phyloP scores from a whole-genome alignment of 1,284 basidiomycete genomes.

The Tranzscheliella williamsii region DNA sequence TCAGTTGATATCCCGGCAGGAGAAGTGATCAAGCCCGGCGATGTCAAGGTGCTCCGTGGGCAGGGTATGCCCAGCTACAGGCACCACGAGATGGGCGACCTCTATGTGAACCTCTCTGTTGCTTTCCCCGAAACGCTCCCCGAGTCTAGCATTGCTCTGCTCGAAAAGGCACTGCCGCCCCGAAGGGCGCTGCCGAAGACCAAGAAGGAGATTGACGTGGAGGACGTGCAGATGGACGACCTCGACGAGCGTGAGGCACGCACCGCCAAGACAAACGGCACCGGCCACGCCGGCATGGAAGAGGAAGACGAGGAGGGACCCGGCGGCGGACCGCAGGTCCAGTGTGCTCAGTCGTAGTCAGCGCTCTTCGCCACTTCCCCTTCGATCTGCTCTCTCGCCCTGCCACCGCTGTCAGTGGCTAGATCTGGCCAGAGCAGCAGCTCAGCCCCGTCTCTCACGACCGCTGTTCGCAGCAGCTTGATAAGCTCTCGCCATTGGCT shows the following conservation, averaged over 20 bases:
- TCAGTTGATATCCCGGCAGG: conserved; percentile 79
- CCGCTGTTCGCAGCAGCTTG: too few relatives aligned
- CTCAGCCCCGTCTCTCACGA: too few relatives aligned
- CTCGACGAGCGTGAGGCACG: conserved; percentile 76
- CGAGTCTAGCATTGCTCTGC: conserved; percentile 70
- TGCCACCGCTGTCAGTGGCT: too few relatives aligned
- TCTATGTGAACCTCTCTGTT: conserved; percentile 85
- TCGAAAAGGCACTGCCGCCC: conserved; percentile 85
- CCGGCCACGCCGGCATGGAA: conserved; percentile 68
- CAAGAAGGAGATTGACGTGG: conserved; percentile 71
- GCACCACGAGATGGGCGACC: conserved; percentile 93
- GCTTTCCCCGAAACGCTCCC: conserved; percentile 86
- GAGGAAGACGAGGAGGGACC: conserved; percentile 70
- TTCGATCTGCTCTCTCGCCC: too few relatives aligned
- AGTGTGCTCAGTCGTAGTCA: conserved; percentile 55
- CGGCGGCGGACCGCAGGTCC: conserved; percentile 51
- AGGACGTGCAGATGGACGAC: conserved; percentile 85
- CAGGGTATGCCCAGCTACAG: conserved; percentile 99
- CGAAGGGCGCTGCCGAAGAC: conserved; percentile 73
- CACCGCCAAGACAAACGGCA: conserved; percentile 53
- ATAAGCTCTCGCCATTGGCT: too few relatives aligned
- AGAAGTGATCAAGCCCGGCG: conserved; percentile 91
- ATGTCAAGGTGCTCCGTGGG: conserved; percentile 83
- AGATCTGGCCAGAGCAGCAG: too few relatives aligned
- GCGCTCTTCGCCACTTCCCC: too few relatives aligned